Evolutionary conservation across 306 rosid species (phyloP).

Genomic region (Bauhinia variegata): DNA sequence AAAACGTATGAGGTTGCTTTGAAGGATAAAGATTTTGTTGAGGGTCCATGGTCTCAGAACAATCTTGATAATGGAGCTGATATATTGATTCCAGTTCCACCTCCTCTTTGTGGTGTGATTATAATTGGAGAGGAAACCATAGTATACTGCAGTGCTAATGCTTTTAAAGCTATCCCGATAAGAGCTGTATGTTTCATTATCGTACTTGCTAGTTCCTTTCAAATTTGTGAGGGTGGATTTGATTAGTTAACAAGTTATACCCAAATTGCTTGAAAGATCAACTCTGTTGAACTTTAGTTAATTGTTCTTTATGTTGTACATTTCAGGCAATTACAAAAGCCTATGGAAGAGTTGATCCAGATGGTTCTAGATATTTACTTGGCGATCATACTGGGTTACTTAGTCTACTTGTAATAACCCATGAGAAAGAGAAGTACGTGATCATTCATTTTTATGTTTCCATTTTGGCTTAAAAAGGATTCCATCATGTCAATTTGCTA

Average conservation of each 20-base stretch:
- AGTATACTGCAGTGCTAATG: conserved; percentile 93
- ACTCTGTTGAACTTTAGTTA: conserved; percentile 21
- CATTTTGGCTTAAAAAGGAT: conserved; percentile 10
- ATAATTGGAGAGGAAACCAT: conserved; percentile 97
- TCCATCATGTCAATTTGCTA: conserved; percentile 8
- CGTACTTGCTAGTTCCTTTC: conserved; percentile 18
- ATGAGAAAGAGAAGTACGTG: conserved; percentile 90
- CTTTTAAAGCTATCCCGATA: conserved; percentile 92
- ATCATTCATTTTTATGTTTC: conserved; percentile 15
- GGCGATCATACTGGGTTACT: conserved; percentile 92
- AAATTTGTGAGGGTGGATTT: conserved; percentile 11
- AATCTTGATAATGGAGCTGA: conserved; percentile 98
- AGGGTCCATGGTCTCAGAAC: conserved; percentile 97
- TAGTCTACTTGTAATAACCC: conserved; percentile 92
- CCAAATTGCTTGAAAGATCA: not conserved
- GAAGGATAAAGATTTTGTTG: conserved; percentile 95
- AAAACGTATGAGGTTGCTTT: conserved; percentile 96
- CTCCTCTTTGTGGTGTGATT: conserved; percentile 95
- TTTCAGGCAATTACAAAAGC: conserved; percentile 82
- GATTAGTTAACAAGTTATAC: not conserved
- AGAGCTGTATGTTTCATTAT: conserved; percentile 65
- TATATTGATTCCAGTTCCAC: conserved; percentile 92
- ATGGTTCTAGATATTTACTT: conserved; percentile 95
- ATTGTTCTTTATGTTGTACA: conserved; percentile 35
- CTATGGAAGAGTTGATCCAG: conserved; percentile 95